Evolutionary conservation across 108 stramenopile species (phyloP).

Genomic region (Aurantiochytrium sp.): DNA sequence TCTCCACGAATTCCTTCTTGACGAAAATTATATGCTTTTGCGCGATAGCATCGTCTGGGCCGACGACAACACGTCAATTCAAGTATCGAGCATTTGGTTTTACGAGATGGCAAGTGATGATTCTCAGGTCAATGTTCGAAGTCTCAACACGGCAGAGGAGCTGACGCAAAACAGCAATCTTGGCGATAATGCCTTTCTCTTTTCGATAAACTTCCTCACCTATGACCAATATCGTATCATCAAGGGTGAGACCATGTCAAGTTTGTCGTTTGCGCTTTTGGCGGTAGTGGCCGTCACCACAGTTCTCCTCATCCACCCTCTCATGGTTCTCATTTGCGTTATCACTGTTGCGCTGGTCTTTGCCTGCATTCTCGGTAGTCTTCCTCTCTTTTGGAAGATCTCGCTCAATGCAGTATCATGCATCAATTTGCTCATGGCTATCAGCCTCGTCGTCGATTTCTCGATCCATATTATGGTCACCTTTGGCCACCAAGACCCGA

Average conservation of each 20-base stretch:
- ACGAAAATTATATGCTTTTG: neutral
- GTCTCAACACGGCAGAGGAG: neutral
- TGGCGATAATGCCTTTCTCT: neutral
- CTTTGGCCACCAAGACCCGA: neutral
- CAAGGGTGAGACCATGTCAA: neutral
- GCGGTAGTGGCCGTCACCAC: neutral
- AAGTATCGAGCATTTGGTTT: neutral
- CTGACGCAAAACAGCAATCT: neutral
- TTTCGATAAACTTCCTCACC: neutral
- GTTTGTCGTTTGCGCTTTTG: neutral
- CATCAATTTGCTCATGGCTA: constrained; percentile 3
- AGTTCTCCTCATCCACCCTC: neutral
- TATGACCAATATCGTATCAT: neutral
- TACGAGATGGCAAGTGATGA: neutral
- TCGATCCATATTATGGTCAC: neutral
- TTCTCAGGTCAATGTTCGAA: neutral
- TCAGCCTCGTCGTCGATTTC: constrained; percentile 11
- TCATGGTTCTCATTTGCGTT: neutral
- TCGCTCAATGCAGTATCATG: neutral
- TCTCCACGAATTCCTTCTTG: neutral
- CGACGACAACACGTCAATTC: neutral
- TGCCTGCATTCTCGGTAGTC: neutral
- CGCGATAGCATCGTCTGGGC: neutral
- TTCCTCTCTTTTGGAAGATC: neutral
- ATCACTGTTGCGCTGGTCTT: neutral